Conservation (phyloP, 1,284 basidiomycete species). For the Moniliophthora roreri region DNA sequence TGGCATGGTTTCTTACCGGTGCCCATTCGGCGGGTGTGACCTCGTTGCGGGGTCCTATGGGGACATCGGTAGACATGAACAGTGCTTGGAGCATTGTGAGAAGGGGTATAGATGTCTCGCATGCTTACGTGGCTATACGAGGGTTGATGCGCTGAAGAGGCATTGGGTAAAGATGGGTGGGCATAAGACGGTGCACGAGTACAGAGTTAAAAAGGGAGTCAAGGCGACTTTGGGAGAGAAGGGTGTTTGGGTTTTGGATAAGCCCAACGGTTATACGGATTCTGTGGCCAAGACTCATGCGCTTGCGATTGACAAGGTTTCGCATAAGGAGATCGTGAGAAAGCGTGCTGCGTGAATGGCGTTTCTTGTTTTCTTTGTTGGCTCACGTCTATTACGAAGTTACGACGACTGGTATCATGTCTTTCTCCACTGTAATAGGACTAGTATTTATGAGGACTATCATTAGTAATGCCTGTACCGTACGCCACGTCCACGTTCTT, state of each 20-base stretch:
- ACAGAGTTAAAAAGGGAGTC: neutral
- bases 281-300: neutral
- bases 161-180: neutral
- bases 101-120: neutral
- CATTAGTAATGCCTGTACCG: too few species aligned
- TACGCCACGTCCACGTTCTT: too few species aligned
- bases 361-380: too few species aligned
- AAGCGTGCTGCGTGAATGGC: too few species aligned
- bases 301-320: neutral
- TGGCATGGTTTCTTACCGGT: neutral
- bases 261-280: constrained; percentile 1
- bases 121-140: neutral
- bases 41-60: neutral
- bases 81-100: neutral
- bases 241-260: neutral
- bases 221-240: neutral
- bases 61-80: neutral
- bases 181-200: neutral
- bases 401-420: neutral
- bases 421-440: too few species aligned
- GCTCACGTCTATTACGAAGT: too few species aligned
- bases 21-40: neutral
- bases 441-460: too few species aligned
- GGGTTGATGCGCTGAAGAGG: constrained; percentile 1
- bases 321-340: neutral